Conservation (phyloP, 208 protist species). For the Ichthyophonus hoferi region DNA sequence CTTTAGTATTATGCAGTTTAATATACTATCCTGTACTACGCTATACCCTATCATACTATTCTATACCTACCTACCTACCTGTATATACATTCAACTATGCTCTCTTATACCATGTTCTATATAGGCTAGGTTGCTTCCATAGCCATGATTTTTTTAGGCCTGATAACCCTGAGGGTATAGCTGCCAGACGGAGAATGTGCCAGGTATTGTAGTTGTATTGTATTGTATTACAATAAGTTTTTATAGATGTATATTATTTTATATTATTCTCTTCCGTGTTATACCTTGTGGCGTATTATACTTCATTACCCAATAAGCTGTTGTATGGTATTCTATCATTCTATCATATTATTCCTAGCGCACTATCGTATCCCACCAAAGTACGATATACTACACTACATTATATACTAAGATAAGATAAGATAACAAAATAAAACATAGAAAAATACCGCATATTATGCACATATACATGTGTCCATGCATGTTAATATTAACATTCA, state of each 20-base stretch:
- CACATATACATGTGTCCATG: not conserved
- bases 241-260: conserved; percentile 23
- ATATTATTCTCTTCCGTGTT: not conserved
- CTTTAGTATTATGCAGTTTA: too few species aligned
- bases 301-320: not conserved
- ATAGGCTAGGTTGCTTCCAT: conserved; percentile 21
- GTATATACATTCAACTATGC: too few species aligned
- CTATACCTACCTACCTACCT: too few species aligned
- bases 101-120: too few species aligned
- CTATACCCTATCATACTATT: too few species aligned
- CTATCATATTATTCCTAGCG: too few species aligned
- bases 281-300: not conserved
- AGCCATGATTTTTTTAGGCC: conserved; percentile 50
- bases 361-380: too few species aligned
- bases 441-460: not conserved
- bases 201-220: not conserved
- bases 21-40: too few species aligned
- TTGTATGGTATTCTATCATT: too few species aligned
- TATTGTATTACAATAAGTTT: too few species aligned
- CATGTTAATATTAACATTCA: not conserved
- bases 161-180: conserved; percentile 49
- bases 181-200: conserved; percentile 14
- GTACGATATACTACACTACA: too few species aligned
- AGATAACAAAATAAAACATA: not conserved
- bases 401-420: not conserved